Conservation (phyloP, 2,329 filamentous ascomycete species). For the Ophiocordyceps camponoti-floridani region DNA sequence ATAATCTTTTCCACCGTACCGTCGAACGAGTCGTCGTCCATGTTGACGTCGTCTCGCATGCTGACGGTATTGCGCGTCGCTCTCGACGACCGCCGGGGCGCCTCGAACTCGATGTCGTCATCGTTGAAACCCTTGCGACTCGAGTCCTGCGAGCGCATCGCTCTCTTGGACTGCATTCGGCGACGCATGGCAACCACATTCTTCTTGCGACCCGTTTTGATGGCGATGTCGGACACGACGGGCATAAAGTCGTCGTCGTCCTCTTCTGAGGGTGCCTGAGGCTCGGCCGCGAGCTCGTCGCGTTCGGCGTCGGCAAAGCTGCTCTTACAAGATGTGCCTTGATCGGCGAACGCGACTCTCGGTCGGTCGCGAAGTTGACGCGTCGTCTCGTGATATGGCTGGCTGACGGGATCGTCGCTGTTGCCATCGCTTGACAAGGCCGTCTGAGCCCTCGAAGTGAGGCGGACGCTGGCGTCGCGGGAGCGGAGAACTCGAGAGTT, state of each 20-base stretch:
- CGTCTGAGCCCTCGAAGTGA: not conserved
- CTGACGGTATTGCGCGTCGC: slow-evolving; percentile 22
- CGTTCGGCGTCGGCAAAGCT: slow-evolving; percentile 8
- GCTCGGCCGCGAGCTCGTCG: slow-evolving; percentile 15
- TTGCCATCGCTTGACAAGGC: slow-evolving; percentile 4
- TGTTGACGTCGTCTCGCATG: slow-evolving; percentile 33
- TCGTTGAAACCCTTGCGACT: slow-evolving; percentile 10
- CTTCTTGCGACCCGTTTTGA: slow-evolving; percentile 7
- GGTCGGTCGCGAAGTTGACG: slow-evolving; percentile 9
- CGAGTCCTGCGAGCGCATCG: not conserved
- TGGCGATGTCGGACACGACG: slow-evolving; percentile 18
- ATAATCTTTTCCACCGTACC: slow-evolving; percentile 25
- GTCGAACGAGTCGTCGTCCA: slow-evolving; percentile 41
- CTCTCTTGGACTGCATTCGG: slow-evolving; percentile 6
- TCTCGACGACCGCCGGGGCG: slow-evolving; percentile 28
- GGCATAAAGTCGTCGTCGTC: slow-evolving; percentile 17
- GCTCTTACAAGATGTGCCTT: slow-evolving; percentile 8
- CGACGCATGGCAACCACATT: slow-evolving; percentile 6
- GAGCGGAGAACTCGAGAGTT: slow-evolving; percentile 8
- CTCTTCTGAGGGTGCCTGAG: slow-evolving; percentile 8
- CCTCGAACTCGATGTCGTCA: slow-evolving; percentile 35
- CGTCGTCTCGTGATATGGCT: not conserved
- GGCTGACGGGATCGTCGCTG: slow-evolving; percentile 5
- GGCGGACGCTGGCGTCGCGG: slow-evolving; percentile 7
- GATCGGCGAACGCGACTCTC: slow-evolving; percentile 4